Evolutionary conservation across 108 stramenopile genomes (phyloP), one percentile per base, ranked within the genome.

Genomic region (Pinguiococcus pyrenoidosus): DNA sequence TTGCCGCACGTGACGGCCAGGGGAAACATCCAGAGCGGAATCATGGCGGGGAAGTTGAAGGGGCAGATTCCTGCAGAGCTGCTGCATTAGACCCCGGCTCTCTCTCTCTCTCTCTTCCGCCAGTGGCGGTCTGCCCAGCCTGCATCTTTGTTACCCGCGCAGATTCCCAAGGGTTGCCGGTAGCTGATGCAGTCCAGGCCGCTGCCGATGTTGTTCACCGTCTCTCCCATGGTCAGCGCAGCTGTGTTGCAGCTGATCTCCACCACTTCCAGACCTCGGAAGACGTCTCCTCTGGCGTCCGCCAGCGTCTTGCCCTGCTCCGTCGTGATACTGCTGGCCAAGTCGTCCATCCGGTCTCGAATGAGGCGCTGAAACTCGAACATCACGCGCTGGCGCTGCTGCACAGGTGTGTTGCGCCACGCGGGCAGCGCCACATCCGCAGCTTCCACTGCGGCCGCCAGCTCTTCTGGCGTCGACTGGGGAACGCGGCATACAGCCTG

Each of bases 11-110:
- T 78, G 27, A 88, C 41, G 17, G 89, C 88, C 41, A 92, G 78
- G 23, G 96, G 91, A 28, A 89, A 81, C 84, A 87, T 92, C 94
- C 91, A 92, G 6, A 89, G 61, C 0, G 92, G 84, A 30, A 91
- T 84, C 89, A 94, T 91, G 33, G 85, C 84, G 4, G 88, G 87
- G 63, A 89, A 89, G 59, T 96, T 96, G 59, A 94, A 92, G 4
- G 96, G 96, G 10, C 89, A 62, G 4, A 66, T 27, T 7, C 56
- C 62, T 51, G 23, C 25, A 38, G 37, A 8, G 13, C 7, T n/a
- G 37, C 13, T 8, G n/a, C 13, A 44, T 33, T 12, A 33, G 32
- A 12, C 32, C 8, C 10, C 32, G 2, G 22, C 30, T 12, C 59
- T 42, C 42, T n/a, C n/a, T n/a, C n/a, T n/a, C n/a, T n/a, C n/a